Conservation (phyloP, 139 green algal genomes). For the Gonium pectorale region DNA sequence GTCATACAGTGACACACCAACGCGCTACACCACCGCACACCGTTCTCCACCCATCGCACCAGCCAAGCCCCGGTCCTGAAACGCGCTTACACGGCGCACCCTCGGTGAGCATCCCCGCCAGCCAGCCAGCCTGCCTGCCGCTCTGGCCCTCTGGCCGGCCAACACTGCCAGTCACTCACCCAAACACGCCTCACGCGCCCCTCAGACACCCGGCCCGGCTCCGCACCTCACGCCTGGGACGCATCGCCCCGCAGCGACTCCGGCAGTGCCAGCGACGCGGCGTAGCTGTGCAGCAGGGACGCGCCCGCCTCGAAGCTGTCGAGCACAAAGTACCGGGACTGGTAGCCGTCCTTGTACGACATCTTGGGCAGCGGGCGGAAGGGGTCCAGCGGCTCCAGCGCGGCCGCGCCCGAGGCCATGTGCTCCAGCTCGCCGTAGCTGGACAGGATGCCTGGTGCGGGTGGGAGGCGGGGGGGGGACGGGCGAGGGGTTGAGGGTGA, state of each 20-base stretch:
- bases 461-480: not conserved
- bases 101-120: no score
- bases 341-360: conserved; percentile 94
- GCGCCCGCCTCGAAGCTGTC: conserved; percentile 80
- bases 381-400: conserved; percentile 81
- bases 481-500: no score
- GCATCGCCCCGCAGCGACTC: conserved; percentile 17
- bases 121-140: no score
- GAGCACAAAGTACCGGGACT: conserved; percentile 87
- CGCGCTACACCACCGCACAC: no score
- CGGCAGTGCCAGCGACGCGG: conserved; percentile 14
- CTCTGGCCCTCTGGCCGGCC: no score
- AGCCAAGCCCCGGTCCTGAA: no score
- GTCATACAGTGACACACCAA: no score
- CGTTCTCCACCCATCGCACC: no score
- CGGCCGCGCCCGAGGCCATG: conserved; percentile 74
- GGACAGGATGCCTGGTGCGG: conserved; percentile 79
- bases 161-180: no score
- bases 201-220: not conserved
- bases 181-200: not conserved
- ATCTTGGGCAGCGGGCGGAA: conserved; percentile 83
- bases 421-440: conserved; percentile 90
- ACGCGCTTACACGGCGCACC: no score
- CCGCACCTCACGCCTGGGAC: conserved; percentile 1
- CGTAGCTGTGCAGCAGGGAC: conserved; percentile 70